Evolutionary conservation across 139 green algal species (phyloP).

Genomic region (Tetradesmus obliquus): DNA sequence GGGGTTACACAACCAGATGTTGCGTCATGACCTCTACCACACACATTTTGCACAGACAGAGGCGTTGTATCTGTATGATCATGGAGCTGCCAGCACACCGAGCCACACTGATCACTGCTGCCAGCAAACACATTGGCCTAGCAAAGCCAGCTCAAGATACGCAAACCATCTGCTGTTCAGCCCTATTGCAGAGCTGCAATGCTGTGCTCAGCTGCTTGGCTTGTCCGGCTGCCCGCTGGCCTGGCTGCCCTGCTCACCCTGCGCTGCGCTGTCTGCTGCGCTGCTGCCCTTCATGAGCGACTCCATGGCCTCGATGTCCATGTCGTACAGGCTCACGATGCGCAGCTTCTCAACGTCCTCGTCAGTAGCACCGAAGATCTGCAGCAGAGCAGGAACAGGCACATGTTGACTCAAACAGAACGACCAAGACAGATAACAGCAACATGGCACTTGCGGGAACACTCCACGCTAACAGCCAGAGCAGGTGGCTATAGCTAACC

Average conservation of each 20-base stretch:
- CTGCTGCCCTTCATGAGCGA: neutral
- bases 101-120: too few relatives aligned
- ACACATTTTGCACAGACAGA: too few relatives aligned
- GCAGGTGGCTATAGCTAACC: neutral
- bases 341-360: slow-evolving; percentile 75
- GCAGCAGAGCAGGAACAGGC: neutral
- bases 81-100: too few relatives aligned
- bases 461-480: neutral
- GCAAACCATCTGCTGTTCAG: too few relatives aligned
- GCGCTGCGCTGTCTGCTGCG: neutral
- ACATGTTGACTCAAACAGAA: neutral
- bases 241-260: neutral
- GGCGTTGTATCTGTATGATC: too few relatives aligned
- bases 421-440: neutral
- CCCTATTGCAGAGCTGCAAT: too few relatives aligned
- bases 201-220: neutral
- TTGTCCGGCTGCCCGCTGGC: neutral
- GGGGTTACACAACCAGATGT: too few relatives aligned
- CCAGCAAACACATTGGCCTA: too few relatives aligned
- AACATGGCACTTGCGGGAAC: neutral
- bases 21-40: too few relatives aligned
- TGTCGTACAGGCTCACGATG: slow-evolving; percentile 55
- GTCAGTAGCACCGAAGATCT: slow-evolving; percentile 90
- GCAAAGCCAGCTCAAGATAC: too few relatives aligned
- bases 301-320: slow-evolving; percentile 25